A percentile compares a stretch with the other conserved stretches of the same genome.
Evolutionary conservation across 2,329 filamentous ascomycete genomes (phyloP).

Genomic region (Phoma herbarum): DNA sequence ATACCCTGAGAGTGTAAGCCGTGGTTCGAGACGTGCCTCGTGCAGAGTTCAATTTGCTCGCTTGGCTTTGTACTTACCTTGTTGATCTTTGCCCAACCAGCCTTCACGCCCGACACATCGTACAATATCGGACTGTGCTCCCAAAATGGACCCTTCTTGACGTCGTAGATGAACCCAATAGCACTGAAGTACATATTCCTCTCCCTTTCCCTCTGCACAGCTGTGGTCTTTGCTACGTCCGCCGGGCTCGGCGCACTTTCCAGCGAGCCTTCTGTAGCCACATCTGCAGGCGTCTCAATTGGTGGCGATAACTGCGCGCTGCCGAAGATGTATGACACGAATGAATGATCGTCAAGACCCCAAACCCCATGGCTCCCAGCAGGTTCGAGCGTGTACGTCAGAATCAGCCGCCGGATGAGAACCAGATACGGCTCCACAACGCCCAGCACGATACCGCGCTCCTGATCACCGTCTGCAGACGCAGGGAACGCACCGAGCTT

Average conservation of each 20-base stretch:
- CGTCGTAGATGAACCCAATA: conserved; percentile 95
- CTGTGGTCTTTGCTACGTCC: conserved; percentile 63
- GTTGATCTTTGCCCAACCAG: conserved; percentile 98
- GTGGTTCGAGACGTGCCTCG: background rate
- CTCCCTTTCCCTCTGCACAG: conserved; percentile 53
- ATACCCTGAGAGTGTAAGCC: conserved; percentile 70
- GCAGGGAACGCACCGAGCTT: conserved; percentile 81
- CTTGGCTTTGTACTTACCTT: conserved; percentile 46
- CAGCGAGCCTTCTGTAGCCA: conserved; percentile 82
- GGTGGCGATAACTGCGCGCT: conserved; percentile 87
- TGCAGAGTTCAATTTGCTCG: background rate
- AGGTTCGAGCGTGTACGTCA: conserved; percentile 91
- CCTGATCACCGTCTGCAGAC: conserved; percentile 64
- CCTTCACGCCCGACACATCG: conserved; percentile 89
- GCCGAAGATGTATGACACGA: conserved; percentile 92
- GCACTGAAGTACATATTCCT: conserved; percentile 87
- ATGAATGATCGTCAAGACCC: conserved; percentile 97
- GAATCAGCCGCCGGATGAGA: conserved; percentile 82
- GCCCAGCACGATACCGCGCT: conserved; percentile 82
- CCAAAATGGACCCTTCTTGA: conserved; percentile 97
- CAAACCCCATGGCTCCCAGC: conserved; percentile 97
- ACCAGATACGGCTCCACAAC: conserved; percentile 86
- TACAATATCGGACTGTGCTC: conserved; percentile 90
- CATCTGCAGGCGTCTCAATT: conserved; percentile 63
- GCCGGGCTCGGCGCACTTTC: conserved; percentile 72